These are phyloP conservation scores for Fragaria vesca DNA, from an alignment of 306 rosid genomes.

Conservation along the genomic window DNA sequence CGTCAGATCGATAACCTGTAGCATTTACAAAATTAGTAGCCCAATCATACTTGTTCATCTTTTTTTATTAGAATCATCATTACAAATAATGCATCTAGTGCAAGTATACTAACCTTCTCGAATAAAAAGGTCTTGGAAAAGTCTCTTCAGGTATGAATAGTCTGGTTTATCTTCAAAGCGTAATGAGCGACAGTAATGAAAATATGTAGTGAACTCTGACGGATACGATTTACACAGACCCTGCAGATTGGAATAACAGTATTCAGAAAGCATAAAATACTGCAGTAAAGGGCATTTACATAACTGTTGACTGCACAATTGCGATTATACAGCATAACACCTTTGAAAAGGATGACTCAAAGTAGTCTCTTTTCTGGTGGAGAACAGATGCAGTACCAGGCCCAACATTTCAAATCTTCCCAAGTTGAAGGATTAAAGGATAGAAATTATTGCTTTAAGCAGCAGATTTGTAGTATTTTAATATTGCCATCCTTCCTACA, in stretches of 20 bases:
- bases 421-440: background rate
- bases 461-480: background rate
- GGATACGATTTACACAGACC: conserved; percentile 84
- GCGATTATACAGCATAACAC: background rate
- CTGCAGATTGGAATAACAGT: conserved; percentile 33
- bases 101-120: conserved; percentile 69
- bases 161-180: conserved; percentile 97
- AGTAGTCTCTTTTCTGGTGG: background rate
- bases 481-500: background rate
- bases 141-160: conserved; percentile 91
- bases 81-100: background rate
- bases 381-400: background rate
- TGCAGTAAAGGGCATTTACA: background rate
- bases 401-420: background rate
- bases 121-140: conserved; percentile 88
- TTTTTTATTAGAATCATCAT: conserved; percentile 18
- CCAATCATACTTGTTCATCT: background rate
- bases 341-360: background rate
- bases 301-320: background rate
- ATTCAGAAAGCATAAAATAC: background rate
- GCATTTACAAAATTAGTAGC: conserved; percentile 19
- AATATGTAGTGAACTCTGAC: conserved; percentile 82
- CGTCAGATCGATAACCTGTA: conserved; percentile 95
- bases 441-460: background rate
- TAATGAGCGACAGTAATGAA: conserved; percentile 85